Percentiles rank a stretch among this genome's conserved stretches.
These are phyloP conservation scores for Phytophthora europaea DNA, from an alignment of 352 stramenopile species.

Conservation along the genomic window DNA sequence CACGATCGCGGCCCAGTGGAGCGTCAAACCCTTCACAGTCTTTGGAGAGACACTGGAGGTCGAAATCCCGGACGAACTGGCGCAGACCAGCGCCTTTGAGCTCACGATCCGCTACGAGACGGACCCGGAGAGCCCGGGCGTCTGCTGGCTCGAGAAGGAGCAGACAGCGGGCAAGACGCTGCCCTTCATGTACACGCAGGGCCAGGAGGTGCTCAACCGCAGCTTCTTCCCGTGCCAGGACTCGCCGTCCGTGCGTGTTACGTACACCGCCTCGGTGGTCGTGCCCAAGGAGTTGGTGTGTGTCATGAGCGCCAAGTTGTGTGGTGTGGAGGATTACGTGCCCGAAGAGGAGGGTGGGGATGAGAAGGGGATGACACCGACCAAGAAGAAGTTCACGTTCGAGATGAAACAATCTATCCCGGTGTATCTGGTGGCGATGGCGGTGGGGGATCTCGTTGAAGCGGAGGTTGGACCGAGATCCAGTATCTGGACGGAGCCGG, in stretches of 20 bases:
- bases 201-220: conserved; percentile 88
- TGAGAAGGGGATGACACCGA: conserved; percentile 13
- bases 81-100: conserved; percentile 20
- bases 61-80: conserved; percentile 46
- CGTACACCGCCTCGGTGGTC: conserved; percentile 94
- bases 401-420: conserved; percentile 88
- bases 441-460: conserved; percentile 79
- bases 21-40: conserved; percentile 64
- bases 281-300: conserved; percentile 94
- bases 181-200: conserved; percentile 89
- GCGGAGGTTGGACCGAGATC: conserved; percentile 74
- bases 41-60: conserved; percentile 74
- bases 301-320: conserved; percentile 84
- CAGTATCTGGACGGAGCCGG: conserved; percentile 86
- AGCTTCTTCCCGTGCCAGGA: conserved; percentile 94
- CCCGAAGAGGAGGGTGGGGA: conserved; percentile 21
- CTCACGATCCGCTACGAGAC: conserved; percentile 77
- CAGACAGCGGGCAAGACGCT: conserved; percentile 84
- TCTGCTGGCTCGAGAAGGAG: conserved; percentile 88
- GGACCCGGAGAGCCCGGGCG: conserved; percentile 65
- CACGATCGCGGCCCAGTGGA: conserved; percentile 44
- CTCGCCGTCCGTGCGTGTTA: conserved; percentile 95
- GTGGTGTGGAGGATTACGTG: conserved; percentile 32
- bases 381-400: conserved; percentile 65
- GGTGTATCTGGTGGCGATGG: conserved; percentile 88